These are phyloP conservation scores for Nadsonia commutata DNA, from an alignment of 1,139 yeast species.

Conservation along the genomic window DNA sequence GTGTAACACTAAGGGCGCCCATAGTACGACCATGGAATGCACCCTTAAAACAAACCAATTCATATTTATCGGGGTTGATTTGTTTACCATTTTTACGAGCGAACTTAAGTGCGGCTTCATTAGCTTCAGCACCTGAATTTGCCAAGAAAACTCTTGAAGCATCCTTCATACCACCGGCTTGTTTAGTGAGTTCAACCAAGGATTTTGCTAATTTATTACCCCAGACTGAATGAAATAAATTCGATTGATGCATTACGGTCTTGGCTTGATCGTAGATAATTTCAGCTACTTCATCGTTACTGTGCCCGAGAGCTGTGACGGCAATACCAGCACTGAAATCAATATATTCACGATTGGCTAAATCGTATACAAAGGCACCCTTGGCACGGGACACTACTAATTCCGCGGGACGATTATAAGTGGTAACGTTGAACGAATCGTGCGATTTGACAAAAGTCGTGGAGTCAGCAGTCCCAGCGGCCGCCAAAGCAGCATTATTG, in stretches of 20 bases:
- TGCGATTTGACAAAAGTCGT: conserved; percentile 24
- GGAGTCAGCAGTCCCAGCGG: conserved; percentile 9
- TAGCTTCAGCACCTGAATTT: conserved; percentile 94
- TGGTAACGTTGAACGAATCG: conserved; percentile 56
- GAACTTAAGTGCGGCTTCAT: conserved; percentile 92
- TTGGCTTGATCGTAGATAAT: conserved; percentile 58
- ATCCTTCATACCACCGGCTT: conserved; percentile 61
- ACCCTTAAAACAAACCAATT: conserved; percentile 69
- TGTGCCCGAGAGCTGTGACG: conserved; percentile 87
- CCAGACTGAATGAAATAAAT: conserved; percentile 71
- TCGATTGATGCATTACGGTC: conserved; percentile 69
- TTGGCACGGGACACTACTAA: conserved; percentile 47
- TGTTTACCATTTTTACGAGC: conserved; percentile 64
- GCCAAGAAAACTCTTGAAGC: conserved; percentile 79
- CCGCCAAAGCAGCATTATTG: too few relatives aligned
- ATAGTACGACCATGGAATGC: conserved; percentile 92
- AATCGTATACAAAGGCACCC: conserved; percentile 63
- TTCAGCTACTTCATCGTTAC: conserved; percentile 56
- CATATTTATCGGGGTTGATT: conserved; percentile 43
- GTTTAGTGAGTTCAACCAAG: conserved; percentile 52
- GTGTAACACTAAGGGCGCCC: conserved; percentile 87
- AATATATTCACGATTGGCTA: conserved; percentile 61
- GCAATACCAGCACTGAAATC: conserved; percentile 96
- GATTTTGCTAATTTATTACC: conserved; percentile 67
- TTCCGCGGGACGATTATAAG: conserved; percentile 60